Percentiles rank a stretch among this genome's conserved stretches.
phyloP scores from a whole-genome alignment of 2,329 filamentous ascomycete genomes.

The Fusarium torreyae region DNA sequence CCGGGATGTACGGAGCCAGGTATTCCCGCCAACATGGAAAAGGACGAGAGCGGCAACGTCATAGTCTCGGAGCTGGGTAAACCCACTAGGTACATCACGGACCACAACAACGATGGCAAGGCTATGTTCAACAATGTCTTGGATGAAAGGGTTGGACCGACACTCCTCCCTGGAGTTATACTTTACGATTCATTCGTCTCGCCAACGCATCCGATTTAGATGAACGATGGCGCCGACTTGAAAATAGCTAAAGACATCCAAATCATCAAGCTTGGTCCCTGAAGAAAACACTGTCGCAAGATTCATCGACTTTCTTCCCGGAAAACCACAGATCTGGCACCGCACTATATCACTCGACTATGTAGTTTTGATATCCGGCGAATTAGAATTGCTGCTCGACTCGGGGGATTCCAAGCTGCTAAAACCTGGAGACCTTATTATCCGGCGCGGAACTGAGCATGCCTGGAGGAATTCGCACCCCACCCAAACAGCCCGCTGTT shows the following conservation, averaged over 20 bases:
- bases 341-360: not conserved
- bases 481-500: not conserved
- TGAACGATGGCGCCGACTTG: not conserved
- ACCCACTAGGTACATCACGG: not conserved
- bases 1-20: no score
- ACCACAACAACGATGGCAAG: constrained; percentile 1
- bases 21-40: not conserved
- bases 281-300: not conserved
- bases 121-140: not conserved
- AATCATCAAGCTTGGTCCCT: not conserved
- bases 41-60: not conserved
- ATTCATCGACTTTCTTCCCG: constrained; percentile 1
- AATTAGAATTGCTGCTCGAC: not conserved
- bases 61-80: not conserved
- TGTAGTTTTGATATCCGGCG: not conserved
- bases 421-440: not conserved
- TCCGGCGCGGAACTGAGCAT: constrained; percentile 5
- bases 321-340: not conserved
- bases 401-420: not conserved
- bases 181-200: not conserved
- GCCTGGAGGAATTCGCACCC: not conserved
- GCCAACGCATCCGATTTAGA: not conserved
- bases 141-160: not conserved
- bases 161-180: not conserved
- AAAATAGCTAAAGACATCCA: not conserved